phyloP scores from a whole-genome alignment of 345 rosid species.

The Pseudoturritis turrita region DNA sequence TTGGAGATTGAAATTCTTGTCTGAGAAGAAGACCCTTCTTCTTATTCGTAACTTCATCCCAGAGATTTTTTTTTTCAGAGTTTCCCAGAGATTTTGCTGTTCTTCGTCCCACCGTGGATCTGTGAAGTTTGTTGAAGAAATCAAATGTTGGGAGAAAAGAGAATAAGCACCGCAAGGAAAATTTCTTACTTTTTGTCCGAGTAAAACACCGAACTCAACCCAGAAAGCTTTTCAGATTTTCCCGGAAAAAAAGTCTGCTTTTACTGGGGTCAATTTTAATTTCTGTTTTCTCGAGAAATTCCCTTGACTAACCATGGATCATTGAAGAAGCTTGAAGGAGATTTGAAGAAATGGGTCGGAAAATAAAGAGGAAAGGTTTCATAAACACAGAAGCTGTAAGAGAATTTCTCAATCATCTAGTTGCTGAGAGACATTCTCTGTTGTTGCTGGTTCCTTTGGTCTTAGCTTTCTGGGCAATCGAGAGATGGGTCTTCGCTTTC shows the following conservation, averaged over 20 bases:
- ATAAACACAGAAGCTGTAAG: conserved; percentile 38
- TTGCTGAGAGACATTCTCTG: conserved; percentile 57
- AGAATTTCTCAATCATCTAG: conserved; percentile 53
- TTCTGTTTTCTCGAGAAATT: not conserved
- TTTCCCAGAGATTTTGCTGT: not conserved
- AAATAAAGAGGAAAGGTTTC: conserved; percentile 37
- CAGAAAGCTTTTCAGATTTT: not conserved
- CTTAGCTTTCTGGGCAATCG: conserved; percentile 65
- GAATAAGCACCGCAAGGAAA: not conserved
- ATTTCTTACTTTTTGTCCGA: not conserved
- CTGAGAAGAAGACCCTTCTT: not conserved
- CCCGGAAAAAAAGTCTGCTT: not conserved
- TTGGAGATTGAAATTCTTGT: conserved; percentile 29
- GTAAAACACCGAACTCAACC: conserved; percentile 5
- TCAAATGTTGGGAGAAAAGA: not conserved
- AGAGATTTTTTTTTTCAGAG: not conserved
- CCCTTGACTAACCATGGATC: conserved; percentile 12
- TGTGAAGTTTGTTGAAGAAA: conserved; percentile 21
- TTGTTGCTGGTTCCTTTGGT: conserved; percentile 56
- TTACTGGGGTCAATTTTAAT: too few relatives aligned
- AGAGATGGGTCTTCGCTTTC: conserved; percentile 85
- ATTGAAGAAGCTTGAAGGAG: conserved; percentile 18
- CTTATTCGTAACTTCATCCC: conserved; percentile 13
- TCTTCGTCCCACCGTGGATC: conserved; percentile 20
- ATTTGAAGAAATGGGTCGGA: conserved; percentile 42